A percentile compares a stretch with the other conserved stretches of the same genome.
Evolutionary conservation across 148 eudicot genomes (phyloP).

Genomic region (Diospyros kaki): DNA sequence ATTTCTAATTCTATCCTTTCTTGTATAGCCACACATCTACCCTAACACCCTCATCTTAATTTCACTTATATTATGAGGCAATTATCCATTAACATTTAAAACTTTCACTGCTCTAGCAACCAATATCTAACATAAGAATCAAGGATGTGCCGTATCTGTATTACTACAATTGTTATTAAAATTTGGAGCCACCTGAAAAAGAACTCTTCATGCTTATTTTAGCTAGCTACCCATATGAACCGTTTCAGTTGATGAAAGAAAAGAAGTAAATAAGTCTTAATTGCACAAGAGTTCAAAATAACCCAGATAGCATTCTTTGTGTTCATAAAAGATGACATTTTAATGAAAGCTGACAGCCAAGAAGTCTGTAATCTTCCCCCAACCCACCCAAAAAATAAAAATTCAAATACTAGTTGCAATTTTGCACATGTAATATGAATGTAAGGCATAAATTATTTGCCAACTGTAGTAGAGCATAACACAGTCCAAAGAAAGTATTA

Average conservation of each 20-base stretch:
- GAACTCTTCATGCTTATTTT: too few species aligned
- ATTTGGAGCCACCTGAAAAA: too few species aligned
- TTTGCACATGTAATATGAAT: not conserved
- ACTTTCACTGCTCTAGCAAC: not conserved
- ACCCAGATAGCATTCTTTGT: not conserved
- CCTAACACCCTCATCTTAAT: too few species aligned
- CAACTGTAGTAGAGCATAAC: not conserved
- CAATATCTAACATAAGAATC: not conserved
- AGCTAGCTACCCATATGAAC: too few species aligned
- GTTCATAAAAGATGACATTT: not conserved
- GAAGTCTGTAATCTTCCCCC: not conserved
- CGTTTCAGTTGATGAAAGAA: too few species aligned
- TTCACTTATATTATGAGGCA: too few species aligned
- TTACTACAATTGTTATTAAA: not conserved
- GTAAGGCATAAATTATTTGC: not conserved
- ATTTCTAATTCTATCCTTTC: too few species aligned
- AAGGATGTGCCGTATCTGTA: not conserved
- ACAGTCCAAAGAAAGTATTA: constrained; percentile 9
- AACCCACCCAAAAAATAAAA: not conserved
- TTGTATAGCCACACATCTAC: too few species aligned
- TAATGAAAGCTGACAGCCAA: too few species aligned
- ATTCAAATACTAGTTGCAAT: not conserved
- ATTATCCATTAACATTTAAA: not conserved
- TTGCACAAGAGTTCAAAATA: too few species aligned
- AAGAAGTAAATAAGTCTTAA: too few species aligned